Conservation (phyloP, 2,329 filamentous ascomycete genomes). For the Fusarium lyarnte region DNA sequence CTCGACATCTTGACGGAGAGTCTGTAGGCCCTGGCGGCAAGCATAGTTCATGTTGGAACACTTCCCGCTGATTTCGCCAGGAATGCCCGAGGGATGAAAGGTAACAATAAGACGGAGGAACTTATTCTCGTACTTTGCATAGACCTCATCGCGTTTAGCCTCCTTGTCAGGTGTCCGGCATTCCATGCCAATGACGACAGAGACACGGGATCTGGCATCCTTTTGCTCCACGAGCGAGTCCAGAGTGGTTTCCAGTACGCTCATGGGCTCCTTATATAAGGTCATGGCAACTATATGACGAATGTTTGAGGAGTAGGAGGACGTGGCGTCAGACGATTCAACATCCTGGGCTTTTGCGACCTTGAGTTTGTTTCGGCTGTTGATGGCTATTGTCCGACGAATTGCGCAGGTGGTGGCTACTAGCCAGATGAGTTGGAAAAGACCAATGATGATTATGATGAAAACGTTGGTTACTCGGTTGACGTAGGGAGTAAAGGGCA, state of each 20-base stretch:
- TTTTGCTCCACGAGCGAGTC: slow-evolving; percentile 19
- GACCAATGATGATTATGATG: slow-evolving; percentile 15
- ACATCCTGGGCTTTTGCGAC: slow-evolving; percentile 2
- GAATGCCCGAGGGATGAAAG: slow-evolving; percentile 13
- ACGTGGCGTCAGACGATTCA: neutral
- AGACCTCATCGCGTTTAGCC: slow-evolving; percentile 14
- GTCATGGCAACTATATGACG: slow-evolving; percentile 32
- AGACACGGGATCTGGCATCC: slow-evolving; percentile 9
- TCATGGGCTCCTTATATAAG: slow-evolving; percentile 24
- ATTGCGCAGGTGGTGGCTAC: slow-evolving; percentile 25
- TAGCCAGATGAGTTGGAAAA: slow-evolving; percentile 29
- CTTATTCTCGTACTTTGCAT: slow-evolving; percentile 11
- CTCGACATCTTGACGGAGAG: slow-evolving; percentile 16
- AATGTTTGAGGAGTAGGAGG: slow-evolving; percentile 3
- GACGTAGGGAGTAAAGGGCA: slow-evolving; percentile 14
- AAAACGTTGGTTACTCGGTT: slow-evolving; percentile 19
- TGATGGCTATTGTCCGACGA: slow-evolving; percentile 29
- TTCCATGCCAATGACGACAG: slow-evolving; percentile 23
- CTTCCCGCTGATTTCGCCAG: slow-evolving; percentile 24
- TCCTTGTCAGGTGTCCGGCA: slow-evolving; percentile 24
- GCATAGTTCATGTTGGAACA: slow-evolving; percentile 32
- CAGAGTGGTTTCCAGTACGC: slow-evolving; percentile 17
- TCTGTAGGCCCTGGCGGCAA: slow-evolving; percentile 23
- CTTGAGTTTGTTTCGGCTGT: slow-evolving; percentile 7
- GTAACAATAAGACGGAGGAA: slow-evolving; percentile 27